Evolutionary conservation across 352 stramenopile genomes (phyloP), one percentile per base, ranked within the genome.

Genomic region (Aphanomyces invadans): DNA sequence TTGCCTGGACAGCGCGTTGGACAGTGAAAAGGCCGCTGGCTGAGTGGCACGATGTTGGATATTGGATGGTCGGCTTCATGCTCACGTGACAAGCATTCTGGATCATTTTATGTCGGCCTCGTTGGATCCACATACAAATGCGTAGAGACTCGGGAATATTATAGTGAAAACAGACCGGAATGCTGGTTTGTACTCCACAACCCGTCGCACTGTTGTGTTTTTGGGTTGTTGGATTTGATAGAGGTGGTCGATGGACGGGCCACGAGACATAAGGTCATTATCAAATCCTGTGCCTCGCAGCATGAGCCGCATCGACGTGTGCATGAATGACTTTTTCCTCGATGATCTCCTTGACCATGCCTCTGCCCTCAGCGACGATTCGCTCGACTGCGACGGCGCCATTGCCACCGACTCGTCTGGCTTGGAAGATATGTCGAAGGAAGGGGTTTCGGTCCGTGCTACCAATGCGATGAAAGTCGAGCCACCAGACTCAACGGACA

Each of bases 301-400:
- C 44, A 52, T 52, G 44, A 52, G 12, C 44, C 44, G 23, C 44
- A n/a, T 52, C 44, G 44, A 52, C 44, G 44, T 52, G 9, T 52
- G 23, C 44, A 52, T 57, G 0, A 32, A 57, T 57, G 49, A 57
- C 7, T 39, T 67, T 17, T 26, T 67, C 33, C 25, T 67, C 23
- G 42, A 57, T 42, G 60, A 44, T n/a, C 60, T 67, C 60, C 29
- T 67, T 7, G 60, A 67, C 46, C 33, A 67, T n/a, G 48, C 44
- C 2, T 67, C 60, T 9, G 32, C 49, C 12, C 19, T 57, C 49
- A 57, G 49, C 23, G 60, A 67, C 49, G 60, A 67, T 25, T 55
- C 42, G 17, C 28, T 57, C 26, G 60, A 66, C 10, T 15, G 5
- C 46, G 56, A 65, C 17, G 25, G 17, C 5, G 49, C 21, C 49